phyloP scores from a whole-genome alignment of 2,329 filamentous ascomycete species.

The Stemphylium beticola region DNA sequence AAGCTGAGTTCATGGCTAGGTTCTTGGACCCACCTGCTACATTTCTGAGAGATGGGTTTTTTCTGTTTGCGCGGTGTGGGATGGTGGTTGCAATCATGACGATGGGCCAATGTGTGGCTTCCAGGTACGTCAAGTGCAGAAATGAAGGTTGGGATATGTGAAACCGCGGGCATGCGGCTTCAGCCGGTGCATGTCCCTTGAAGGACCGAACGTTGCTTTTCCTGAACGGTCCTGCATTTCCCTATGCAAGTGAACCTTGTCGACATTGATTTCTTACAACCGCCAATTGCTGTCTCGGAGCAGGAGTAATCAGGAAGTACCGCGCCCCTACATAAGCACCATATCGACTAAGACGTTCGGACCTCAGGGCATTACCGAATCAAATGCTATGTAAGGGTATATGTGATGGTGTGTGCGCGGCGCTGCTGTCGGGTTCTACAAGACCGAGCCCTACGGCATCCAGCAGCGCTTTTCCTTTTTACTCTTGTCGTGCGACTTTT shows the following conservation, averaged over 20 bases:
- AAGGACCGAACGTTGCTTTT: slow-evolving; percentile 12
- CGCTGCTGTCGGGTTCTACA: slow-evolving; percentile 24
- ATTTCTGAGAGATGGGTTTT: slow-evolving; percentile 3
- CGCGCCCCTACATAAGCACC: slow-evolving; percentile 16
- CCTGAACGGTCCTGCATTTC: slow-evolving; percentile 10
- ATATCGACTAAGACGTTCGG: not conserved
- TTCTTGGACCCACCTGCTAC: slow-evolving; percentile 24
- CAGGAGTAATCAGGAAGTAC: slow-evolving; percentile 2
- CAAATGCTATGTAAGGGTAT: slow-evolving; percentile 13
- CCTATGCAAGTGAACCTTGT: slow-evolving; percentile 7
- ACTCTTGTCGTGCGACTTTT: slow-evolving; percentile 22
- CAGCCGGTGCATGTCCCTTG: not conserved
- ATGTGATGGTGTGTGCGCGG: slow-evolving; percentile 21
- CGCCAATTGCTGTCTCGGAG: slow-evolving; percentile 10
- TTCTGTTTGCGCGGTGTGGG: slow-evolving; percentile 2
- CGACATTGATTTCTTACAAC: slow-evolving; percentile 3
- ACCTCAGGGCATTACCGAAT: slow-evolving; percentile 9
- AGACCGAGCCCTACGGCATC: slow-evolving; percentile 23
- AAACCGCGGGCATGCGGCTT: slow-evolving; percentile 3
- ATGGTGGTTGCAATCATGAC: slow-evolving; percentile 18
- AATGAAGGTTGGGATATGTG: not conserved
- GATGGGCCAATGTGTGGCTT: not conserved
- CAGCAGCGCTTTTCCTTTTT: slow-evolving; percentile 15
- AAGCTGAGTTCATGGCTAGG: slow-evolving; percentile 9
- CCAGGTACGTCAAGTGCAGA: not conserved